phyloP scores from a whole-genome alignment of 495 filamentous ascomycete species.

The Aspergillus hancockii region DNA sequence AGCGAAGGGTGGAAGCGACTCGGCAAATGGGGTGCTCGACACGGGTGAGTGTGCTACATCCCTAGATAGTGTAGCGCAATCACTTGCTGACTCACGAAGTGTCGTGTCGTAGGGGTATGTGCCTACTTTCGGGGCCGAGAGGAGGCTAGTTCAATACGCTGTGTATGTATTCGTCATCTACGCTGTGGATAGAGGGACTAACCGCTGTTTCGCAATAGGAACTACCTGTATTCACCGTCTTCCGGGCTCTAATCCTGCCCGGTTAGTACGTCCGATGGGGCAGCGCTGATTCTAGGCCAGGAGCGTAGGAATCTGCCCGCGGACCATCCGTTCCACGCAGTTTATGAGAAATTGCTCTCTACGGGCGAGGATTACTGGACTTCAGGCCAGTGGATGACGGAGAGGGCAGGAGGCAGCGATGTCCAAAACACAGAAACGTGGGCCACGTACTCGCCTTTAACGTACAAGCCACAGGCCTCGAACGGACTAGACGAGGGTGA shows the following conservation, averaged over 20 bases:
- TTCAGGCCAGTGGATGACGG: conserved; percentile 85
- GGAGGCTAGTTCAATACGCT: conserved; percentile 44
- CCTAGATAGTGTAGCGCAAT: too few species aligned
- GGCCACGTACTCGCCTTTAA: conserved; percentile 43
- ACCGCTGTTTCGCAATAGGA: conserved; percentile 42
- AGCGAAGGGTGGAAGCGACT: conserved; percentile 46
- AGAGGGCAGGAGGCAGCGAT: conserved; percentile 73
- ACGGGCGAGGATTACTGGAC: conserved; percentile 67
- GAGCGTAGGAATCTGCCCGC: conserved; percentile 41
- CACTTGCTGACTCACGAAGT: conserved; percentile 18
- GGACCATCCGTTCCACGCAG: conserved; percentile 51
- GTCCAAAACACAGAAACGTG: conserved; percentile 70
- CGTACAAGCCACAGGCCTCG: conserved; percentile 7
- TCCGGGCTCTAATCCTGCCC: conserved; percentile 66
- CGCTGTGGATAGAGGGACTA: neutral
- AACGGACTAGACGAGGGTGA: conserved; percentile 29
- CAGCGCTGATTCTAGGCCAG: conserved; percentile 58
- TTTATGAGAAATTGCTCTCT: conserved; percentile 51
- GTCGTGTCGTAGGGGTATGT: conserved; percentile 46
- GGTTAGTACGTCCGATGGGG: conserved; percentile 71
- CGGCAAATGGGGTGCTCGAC: conserved; percentile 35
- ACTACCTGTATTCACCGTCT: conserved; percentile 65
- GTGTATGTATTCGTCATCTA: conserved; percentile 19
- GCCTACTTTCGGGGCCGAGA: conserved; percentile 22
- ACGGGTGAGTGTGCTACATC: conserved; percentile 19